These are phyloP conservation scores for Tulasnella sp. DNA, from an alignment of 768 basidiomycete species.

Conservation along the genomic window DNA sequence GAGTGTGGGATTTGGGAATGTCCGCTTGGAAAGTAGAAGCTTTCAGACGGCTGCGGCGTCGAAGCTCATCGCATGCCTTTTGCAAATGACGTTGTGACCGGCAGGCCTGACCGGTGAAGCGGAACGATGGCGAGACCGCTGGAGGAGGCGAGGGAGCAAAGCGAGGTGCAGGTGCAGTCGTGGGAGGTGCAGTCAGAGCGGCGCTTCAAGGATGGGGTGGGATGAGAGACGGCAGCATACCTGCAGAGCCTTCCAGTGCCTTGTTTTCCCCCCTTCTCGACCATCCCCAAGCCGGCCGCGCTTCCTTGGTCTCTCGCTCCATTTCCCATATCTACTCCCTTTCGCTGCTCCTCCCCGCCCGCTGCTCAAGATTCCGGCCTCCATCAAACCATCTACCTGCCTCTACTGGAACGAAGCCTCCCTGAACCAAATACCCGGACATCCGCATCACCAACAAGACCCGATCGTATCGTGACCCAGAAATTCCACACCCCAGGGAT, in stretches of 20 bases:
- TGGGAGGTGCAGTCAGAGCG: not conserved
- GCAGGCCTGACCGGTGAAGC: not conserved
- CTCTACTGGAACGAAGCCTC: slow-evolving; percentile 14
- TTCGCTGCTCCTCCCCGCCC: not conserved
- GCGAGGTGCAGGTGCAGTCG: slow-evolving; percentile 9
- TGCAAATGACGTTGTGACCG: not conserved
- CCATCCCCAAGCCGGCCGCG: slow-evolving; percentile 10
- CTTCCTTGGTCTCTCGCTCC: not conserved
- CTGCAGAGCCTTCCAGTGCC: slow-evolving; percentile 12
- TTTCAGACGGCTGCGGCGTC: not conserved
- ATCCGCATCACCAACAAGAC: slow-evolving; percentile 6
- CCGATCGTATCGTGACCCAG: slow-evolving; percentile 14
- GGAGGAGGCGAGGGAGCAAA: slow-evolving; percentile 3
- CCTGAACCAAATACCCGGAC: slow-evolving; percentile 13
- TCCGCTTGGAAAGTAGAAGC: not conserved
- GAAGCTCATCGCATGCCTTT: not conserved
- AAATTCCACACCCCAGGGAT: slow-evolving; percentile 10
- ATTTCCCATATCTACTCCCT: slow-evolving; percentile 10
- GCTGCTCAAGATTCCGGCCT: not conserved
- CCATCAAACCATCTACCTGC: slow-evolving; percentile 13
- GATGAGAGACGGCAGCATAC: not conserved
- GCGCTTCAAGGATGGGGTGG: slow-evolving; percentile 7
- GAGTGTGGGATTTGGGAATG: not conserved
- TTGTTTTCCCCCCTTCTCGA: slow-evolving; percentile 4
- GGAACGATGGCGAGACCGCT: not conserved